A percentile compares a stretch with the other conserved stretches of the same genome.
Evolutionary conservation across 495 filamentous ascomycete genomes (phyloP).

Genomic region (Neurospora sp.): DNA sequence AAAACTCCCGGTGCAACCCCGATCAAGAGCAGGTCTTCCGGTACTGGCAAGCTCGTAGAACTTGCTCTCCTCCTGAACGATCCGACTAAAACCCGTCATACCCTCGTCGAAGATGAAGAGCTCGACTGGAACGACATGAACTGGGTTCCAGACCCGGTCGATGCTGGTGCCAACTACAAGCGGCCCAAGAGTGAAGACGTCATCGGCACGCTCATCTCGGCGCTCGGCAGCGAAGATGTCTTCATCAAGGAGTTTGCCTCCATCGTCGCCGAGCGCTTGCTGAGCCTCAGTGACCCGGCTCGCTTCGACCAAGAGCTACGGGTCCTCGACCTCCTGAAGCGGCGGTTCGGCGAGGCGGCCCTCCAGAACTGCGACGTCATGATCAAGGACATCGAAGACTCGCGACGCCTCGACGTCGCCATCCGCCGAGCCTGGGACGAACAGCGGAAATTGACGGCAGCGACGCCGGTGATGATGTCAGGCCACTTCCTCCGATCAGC

Average conservation of each 20-base stretch:
- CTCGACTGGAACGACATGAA: constrained; percentile 82
- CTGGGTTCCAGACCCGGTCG: constrained; percentile 86
- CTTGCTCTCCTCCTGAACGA: constrained; percentile 65
- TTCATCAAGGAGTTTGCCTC: constrained; percentile 91
- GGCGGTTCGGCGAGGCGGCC: constrained; percentile 74
- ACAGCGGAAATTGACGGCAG: not conserved
- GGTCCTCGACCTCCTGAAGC: constrained; percentile 79
- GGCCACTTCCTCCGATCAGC: constrained; percentile 9
- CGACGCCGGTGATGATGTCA: constrained; percentile 14
- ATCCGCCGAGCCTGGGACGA: constrained; percentile 37
- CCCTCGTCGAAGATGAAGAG: constrained; percentile 50
- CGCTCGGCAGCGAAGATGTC: constrained; percentile 75
- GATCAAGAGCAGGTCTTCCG: not conserved
- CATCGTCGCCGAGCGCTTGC: constrained; percentile 71
- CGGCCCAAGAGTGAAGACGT: constrained; percentile 83
- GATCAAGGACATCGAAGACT: constrained; percentile 89
- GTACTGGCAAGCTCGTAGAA: constrained; percentile 49
- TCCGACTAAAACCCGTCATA: constrained; percentile 39
- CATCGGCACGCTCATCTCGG: constrained; percentile 78
- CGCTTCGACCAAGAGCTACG: constrained; percentile 62
- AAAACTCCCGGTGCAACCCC: not conserved
- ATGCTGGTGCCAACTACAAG: constrained; percentile 85
- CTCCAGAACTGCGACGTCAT: constrained; percentile 94
- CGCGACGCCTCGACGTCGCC: constrained; percentile 54
- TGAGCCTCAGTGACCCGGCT: constrained; percentile 47